These are phyloP conservation scores for Candida manassasensis DNA, from an alignment of 805 yeast genomes.

Conservation along the genomic window DNA sequence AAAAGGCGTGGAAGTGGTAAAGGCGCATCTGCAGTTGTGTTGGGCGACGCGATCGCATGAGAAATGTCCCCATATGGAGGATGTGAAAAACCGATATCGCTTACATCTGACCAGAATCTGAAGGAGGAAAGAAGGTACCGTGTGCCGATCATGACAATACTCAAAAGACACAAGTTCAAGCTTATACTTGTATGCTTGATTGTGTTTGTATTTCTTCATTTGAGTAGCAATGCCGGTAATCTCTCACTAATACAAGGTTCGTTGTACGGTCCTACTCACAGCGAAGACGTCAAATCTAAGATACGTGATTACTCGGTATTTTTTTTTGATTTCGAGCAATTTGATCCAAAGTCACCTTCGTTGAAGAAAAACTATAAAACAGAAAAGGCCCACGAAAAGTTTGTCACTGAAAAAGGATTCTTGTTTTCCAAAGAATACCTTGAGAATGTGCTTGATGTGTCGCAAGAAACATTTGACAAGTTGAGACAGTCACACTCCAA, in stretches of 20 bases:
- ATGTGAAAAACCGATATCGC: no score
- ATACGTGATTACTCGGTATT: constrained; percentile 24
- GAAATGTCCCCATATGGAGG: no score
- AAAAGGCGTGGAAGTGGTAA: no score
- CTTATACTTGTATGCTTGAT: neutral
- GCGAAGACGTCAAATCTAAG: neutral
- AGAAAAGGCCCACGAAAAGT: constrained; percentile 42
- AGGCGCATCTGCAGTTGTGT: no score
- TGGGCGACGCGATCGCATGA: no score
- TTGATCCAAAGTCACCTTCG: constrained; percentile 34
- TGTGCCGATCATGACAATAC: neutral
- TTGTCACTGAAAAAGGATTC: constrained; percentile 36
- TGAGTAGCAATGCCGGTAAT: neutral
- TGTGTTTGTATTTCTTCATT: neutral
- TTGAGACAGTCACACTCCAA: constrained; percentile 35
- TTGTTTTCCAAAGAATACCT: constrained; percentile 44
- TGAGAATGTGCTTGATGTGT: constrained; percentile 38
- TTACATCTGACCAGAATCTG: no score
- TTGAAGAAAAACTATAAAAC: constrained; percentile 38
- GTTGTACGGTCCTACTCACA: neutral
- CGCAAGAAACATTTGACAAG: constrained; percentile 25
- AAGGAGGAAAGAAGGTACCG: no score
- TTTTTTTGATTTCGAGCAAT: constrained; percentile 30
- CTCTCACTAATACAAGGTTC: neutral
- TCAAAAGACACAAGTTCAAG: neutral